These are phyloP conservation scores for Fusarium poae DNA, from an alignment of 2,329 filamentous ascomycete genomes.

Conservation along the genomic window DNA sequence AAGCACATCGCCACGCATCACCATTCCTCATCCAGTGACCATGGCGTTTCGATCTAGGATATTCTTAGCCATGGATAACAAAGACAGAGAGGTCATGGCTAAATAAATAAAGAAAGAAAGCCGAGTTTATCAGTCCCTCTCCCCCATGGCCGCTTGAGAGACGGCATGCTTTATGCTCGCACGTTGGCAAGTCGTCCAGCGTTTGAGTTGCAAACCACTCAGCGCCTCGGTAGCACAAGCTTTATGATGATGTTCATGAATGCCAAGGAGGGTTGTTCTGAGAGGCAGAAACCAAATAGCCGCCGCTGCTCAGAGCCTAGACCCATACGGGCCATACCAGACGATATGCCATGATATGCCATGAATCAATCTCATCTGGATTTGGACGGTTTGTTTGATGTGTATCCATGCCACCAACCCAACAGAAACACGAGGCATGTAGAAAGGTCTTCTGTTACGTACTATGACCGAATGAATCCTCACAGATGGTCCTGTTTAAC, in stretches of 20 bases:
- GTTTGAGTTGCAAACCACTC: neutral
- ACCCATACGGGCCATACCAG: constrained; percentile 25
- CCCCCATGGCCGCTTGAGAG: neutral
- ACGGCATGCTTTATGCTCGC: neutral
- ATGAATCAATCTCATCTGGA: constrained; percentile 11
- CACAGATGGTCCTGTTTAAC: neutral
- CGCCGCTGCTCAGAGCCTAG: constrained; percentile 22
- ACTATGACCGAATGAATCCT: neutral
- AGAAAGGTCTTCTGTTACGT: neutral
- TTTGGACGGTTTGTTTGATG: neutral
- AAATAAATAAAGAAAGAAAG: constrained; percentile 3
- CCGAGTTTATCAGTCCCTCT: neutral
- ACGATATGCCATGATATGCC: constrained; percentile 12
- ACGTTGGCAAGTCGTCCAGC: neutral
- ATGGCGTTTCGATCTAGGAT: constrained; percentile 28
- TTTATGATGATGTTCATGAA: constrained; percentile 15
- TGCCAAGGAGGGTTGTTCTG: constrained; percentile 12
- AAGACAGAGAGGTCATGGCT: neutral
- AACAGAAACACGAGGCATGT: neutral
- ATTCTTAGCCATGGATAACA: constrained; percentile 3
- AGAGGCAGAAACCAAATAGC: constrained; percentile 21
- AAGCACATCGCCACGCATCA: constrained; percentile 36
- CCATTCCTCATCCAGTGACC: constrained; percentile 34
- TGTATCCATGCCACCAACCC: neutral
- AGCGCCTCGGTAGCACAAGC: constrained; percentile 12